Evolutionary conservation across 1,139 yeast species (phyloP).

Genomic region (Yamadazyma dushanensis): DNA sequence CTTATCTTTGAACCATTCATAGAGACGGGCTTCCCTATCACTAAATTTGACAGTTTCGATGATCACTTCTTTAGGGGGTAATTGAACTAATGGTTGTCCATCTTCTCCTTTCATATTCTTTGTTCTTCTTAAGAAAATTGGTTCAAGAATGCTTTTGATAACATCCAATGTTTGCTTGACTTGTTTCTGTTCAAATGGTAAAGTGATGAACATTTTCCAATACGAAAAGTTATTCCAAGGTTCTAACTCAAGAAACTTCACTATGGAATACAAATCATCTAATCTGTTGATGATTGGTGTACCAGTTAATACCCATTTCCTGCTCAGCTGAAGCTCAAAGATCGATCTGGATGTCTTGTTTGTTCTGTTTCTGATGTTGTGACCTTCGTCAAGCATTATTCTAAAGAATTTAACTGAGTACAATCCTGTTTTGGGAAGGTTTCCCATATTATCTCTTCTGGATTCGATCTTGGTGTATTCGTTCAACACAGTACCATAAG

Average conservation of each 20-base stretch:
- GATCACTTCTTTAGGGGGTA: conserved; percentile 75
- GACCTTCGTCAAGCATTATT: conserved; percentile 89
- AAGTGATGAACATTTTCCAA: conserved; percentile 87
- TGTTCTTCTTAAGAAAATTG: conserved; percentile 80
- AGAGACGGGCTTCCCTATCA: conserved; percentile 63
- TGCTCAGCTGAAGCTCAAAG: conserved; percentile 58
- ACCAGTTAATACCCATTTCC: conserved; percentile 90
- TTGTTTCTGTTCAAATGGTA: conserved; percentile 76
- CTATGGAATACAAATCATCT: conserved; percentile 81
- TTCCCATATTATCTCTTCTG: conserved; percentile 28
- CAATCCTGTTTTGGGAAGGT: conserved; percentile 50
- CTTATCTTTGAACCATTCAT: conserved; percentile 65
- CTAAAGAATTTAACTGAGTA: conserved; percentile 77
- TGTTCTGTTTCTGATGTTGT: conserved; percentile 76
- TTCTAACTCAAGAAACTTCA: conserved; percentile 71
- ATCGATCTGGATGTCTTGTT: conserved; percentile 84
- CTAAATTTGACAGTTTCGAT: conserved; percentile 70
- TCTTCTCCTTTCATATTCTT: conserved; percentile 76
- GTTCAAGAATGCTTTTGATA: conserved; percentile 81
- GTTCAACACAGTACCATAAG: conserved; percentile 83
- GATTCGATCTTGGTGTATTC: conserved; percentile 56
- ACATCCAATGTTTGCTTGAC: conserved; percentile 75
- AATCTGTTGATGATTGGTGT: conserved; percentile 90
- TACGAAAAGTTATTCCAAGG: conserved; percentile 89
- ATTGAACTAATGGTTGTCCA: conserved; percentile 72